Evolutionary conservation across 139 green algal species (phyloP).

Genomic region (Diplosphaera chodatii): DNA sequence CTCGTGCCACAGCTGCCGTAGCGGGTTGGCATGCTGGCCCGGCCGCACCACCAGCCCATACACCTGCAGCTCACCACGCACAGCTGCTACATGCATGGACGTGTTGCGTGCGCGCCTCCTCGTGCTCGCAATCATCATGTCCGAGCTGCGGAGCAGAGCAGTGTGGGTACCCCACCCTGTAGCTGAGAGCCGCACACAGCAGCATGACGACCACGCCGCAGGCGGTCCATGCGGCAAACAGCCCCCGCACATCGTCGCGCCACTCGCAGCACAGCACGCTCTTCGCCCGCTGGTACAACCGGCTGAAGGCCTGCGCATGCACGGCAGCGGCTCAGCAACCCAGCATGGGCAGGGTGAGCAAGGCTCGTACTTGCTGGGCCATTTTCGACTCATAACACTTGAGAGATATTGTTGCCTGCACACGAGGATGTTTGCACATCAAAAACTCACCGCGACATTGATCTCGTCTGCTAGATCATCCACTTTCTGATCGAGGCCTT

Average conservation of each 20-base stretch:
- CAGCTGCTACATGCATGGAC: too few species aligned
- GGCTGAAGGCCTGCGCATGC: not conserved
- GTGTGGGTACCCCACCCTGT: not conserved
- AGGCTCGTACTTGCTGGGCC: too few species aligned
- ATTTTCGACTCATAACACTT: too few species aligned
- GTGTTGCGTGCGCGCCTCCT: too few species aligned
- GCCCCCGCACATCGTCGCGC: not conserved
- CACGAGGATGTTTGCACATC: too few species aligned
- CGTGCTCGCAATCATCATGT: too few species aligned
- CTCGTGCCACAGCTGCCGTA: not conserved
- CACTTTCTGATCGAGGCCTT: not conserved
- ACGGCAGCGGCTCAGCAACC: too few species aligned
- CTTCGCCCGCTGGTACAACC: not conserved
- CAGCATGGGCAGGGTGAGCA: too few species aligned
- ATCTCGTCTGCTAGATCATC: not conserved
- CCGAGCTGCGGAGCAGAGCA: too few species aligned
- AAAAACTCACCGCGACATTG: not conserved
- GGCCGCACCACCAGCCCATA: too few species aligned
- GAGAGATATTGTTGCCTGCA: too few species aligned
- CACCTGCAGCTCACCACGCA: too few species aligned
- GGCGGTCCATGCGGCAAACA: not conserved
- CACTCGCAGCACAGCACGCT: not conserved
- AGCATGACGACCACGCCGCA: not conserved
- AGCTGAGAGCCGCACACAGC: not conserved
- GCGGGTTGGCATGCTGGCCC: not conserved